Base-by-base conservation (phyloP, 2,329 filamentous ascomycete species). In the Bipolaris oryzae region DNA sequence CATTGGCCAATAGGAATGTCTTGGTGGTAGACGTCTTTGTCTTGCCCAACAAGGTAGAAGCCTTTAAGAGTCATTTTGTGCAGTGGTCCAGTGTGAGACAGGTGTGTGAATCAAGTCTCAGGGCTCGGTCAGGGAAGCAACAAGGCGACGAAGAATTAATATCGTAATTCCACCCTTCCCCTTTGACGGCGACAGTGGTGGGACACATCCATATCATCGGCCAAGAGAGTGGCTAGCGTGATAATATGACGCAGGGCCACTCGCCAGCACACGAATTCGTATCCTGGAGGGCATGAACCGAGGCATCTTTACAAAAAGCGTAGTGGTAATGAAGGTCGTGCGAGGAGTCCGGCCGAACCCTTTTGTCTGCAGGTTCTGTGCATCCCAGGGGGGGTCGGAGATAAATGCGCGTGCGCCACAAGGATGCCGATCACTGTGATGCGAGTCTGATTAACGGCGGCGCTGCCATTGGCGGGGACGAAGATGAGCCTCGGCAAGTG, bases 1-100 rank as follows among this genome's bases (percentile, higher is more conserved):
- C 58, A 62, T 6, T 61, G 60, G 9, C 61, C 60, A 20, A 62
- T 61, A 18, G 58, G 54, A 13, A 62, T 61, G 16, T 62, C 60
- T 46, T 62, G 60, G 10, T 50, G 60, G 42, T 58, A 62, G 31
- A 62, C 37, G 28, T 53, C 48, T 16, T 60, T 62, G 38, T 49
- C 53, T n/a, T 61, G 60, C 16, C 60, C 60, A 5, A 62, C 50
- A 11, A 62, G 52, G 46, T 62, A 58, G 21, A 62, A 62, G 42
- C 57, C 39, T 56, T 62, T 62, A 58, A 61, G 55, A 23, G 60
- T 61, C 60, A 62, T 62, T 15, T 1, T 60, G 54, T 11, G 5
- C 11, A 21, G 9, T 23, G 13, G 7, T 45, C 16, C 10, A 2
- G 18, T 21, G 28, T 20, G 10, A n/a, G 20, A 10, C 10, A 41